Evolutionary conservation across 176 grass and related monocot genomes (phyloP), one percentile per base, ranked within the genome.

Genomic region (Triticum dicoccoides): DNA sequence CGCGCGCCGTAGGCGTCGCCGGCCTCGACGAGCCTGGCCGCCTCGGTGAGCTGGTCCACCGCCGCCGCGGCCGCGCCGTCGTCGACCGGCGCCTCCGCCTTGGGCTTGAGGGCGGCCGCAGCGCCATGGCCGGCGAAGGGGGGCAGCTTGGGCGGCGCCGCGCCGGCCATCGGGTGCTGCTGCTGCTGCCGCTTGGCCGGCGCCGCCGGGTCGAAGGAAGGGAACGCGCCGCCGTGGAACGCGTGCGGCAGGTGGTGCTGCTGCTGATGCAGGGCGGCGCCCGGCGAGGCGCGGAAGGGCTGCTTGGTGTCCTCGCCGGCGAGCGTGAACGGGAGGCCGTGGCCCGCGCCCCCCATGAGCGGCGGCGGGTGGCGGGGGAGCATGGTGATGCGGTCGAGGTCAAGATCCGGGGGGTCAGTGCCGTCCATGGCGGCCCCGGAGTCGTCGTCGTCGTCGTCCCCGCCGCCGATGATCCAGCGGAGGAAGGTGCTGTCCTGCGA

Each of bases 401-500:
- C 52, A 63, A 80, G 77, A 79, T 47, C 65, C 18, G 65, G 87
- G 49, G 61, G 12, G 6, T 34, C 9, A 12, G 42, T 3, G 39
- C 45, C 20, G 18, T 86, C 84, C 73, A 61, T 76, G 44, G 38
- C 44, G 62, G 11, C 0, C 51, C 51, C 56, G 2, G 56, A 59
- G 51, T 59, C 56, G 56, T 56, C 17, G 52, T 59, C 33, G 18
- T 12, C 77, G 29, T 51, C 83, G 54, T 87, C 86, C 32, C 78
- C 83, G 5, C 84, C 86, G 7, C 82, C 90, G 20, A 97, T 94
- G 84, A 97, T 89, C 95, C 95, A 97, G 56, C 56, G 82, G 74
- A 97, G 92, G 84, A 97, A 97, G 77, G 83, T 88, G 88, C 42
- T 91, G 61, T 94, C 95, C 10, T 92, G 95, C 25, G 29, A 61